Base-by-base conservation (phyloP, 129 eudicot genomes). In the Flaveria ramosissima region DNA sequence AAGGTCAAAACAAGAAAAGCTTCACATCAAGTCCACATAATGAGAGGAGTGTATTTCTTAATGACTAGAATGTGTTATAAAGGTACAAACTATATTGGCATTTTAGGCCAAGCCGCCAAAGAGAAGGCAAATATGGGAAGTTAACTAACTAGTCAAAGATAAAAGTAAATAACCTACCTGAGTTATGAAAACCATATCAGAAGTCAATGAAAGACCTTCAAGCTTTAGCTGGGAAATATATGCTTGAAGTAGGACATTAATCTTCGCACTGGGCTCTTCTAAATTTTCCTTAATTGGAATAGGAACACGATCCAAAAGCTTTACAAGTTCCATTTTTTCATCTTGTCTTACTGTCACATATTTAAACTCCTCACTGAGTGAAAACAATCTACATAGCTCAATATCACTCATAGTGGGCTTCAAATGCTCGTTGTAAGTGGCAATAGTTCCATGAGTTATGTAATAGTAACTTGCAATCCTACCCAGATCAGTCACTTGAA, bases 351-450 rank as follows among this genome's bases (percentile, higher is more conserved):
- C 98, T 14, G 96, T 84, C 1, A 94, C 96, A 51, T 89, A 94
- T 57, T 94, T 94, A 75, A 94, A 94, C 79, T 94, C 98, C 68
- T 94, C 98, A 68, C 98, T 94, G 71, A 91, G 97, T 36, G 98
- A 94, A 81, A 94, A 94, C 79, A 94, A 72, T 56, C 96, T 88
- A 51, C 98, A 94, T 36, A 94, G 93, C 80, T 94, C 98, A 27
- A 91, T 94, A 75, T 94, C 98, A 52, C 97, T 93, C 98, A 94
- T 94, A 0, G 98, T 94, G 36, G 96, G 97, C 86, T 89, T 94
- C 85, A 94, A 85, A 84, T 94, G 92, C 89, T 94, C 98, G 67
- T 94, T 94, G 85, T 91, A 94, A 10, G 98, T 94, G 24, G 97
- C 84, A 23, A 93, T 91, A 2, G 98, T 88, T 70, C 97, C 98